phyloP scores from a whole-genome alignment of 768 basidiomycete genomes.

The Pisolithus sp. region DNA sequence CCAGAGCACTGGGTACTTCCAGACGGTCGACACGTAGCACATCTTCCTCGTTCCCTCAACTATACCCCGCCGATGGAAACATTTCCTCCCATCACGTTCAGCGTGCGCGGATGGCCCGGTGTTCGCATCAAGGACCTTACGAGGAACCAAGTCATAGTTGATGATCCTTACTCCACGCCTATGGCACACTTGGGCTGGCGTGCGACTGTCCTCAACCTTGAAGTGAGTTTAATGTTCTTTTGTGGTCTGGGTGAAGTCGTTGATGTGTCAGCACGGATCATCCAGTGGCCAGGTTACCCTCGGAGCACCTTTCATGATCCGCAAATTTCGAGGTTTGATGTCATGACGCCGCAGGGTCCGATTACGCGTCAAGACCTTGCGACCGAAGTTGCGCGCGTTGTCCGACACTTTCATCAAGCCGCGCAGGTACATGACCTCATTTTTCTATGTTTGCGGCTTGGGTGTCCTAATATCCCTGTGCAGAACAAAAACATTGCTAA shows the following conservation, averaged over 20 bases:
- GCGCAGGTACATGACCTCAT: slow-evolving; percentile 8
- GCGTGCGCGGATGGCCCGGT: slow-evolving; percentile 13
- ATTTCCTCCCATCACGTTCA: slow-evolving; percentile 15
- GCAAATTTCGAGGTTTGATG: slow-evolving; percentile 13
- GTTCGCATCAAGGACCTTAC: slow-evolving; percentile 13
- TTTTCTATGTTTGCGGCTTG: neutral
- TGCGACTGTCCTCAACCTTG: slow-evolving; percentile 12
- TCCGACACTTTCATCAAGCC: slow-evolving; percentile 6
- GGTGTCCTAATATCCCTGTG: neutral
- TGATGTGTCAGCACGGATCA: neutral
- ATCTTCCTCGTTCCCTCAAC: slow-evolving; percentile 12
- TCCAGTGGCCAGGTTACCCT: slow-evolving; percentile 22
- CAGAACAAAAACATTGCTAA: slow-evolving; percentile 6
- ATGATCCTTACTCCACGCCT: slow-evolving; percentile 12
- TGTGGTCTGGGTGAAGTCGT: neutral
- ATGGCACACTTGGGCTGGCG: slow-evolving; percentile 17
- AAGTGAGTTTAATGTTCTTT: slow-evolving; percentile 8
- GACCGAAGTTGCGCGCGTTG: slow-evolving; percentile 9
- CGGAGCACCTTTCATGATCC: neutral
- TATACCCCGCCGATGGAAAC: slow-evolving; percentile 10
- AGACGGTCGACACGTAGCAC: slow-evolving; percentile 14
- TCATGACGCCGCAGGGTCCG: neutral
- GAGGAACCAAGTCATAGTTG: slow-evolving; percentile 6
- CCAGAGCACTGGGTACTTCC: slow-evolving; percentile 10
- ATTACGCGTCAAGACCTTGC: slow-evolving; percentile 19